A percentile compares a stretch with the other conserved stretches of the same genome.
These are phyloP conservation scores for Alternaria infectoria DNA, from an alignment of 2,329 filamentous ascomycete genomes.

Conservation along the genomic window DNA sequence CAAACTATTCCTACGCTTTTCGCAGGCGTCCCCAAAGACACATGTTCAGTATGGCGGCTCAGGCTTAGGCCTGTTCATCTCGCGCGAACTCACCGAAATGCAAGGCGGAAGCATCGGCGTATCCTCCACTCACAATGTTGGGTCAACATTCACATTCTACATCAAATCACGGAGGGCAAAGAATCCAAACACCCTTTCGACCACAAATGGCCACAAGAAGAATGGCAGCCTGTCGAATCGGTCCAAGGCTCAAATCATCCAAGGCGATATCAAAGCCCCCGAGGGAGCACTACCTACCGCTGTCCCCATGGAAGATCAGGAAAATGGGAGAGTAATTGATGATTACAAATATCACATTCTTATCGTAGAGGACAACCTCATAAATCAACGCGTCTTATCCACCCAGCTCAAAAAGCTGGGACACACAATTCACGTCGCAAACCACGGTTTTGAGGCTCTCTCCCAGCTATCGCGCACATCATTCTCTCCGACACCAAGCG, in stretches of 20 bases:
- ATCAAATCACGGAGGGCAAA: constrained; percentile 17
- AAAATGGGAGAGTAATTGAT: neutral
- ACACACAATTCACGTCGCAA: constrained; percentile 31
- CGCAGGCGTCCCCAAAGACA: constrained; percentile 32
- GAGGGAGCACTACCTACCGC: neutral
- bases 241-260: constrained; percentile 3
- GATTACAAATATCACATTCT: constrained; percentile 12
- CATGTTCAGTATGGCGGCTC: constrained; percentile 32
- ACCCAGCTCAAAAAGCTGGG: constrained; percentile 33
- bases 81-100: constrained; percentile 32
- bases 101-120: constrained; percentile 37
- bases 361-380: constrained; percentile 42
- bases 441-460: constrained; percentile 39
- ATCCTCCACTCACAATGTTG: constrained; percentile 21
- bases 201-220: neutral
- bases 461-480: constrained; percentile 13
- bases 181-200: neutral
- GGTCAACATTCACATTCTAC: constrained; percentile 37
- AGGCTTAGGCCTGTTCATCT: constrained; percentile 33
- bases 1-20: constrained; percentile 33
- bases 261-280: neutral
- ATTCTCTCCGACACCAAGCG: constrained; percentile 1
- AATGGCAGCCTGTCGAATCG: neutral
- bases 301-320: neutral
- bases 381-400: constrained; percentile 38